A percentile compares a stretch with the other conserved stretches of the same genome.
Evolutionary conservation across 2,329 filamentous ascomycete genomes (phyloP).

Genomic region (Microsporum ferrugineum): DNA sequence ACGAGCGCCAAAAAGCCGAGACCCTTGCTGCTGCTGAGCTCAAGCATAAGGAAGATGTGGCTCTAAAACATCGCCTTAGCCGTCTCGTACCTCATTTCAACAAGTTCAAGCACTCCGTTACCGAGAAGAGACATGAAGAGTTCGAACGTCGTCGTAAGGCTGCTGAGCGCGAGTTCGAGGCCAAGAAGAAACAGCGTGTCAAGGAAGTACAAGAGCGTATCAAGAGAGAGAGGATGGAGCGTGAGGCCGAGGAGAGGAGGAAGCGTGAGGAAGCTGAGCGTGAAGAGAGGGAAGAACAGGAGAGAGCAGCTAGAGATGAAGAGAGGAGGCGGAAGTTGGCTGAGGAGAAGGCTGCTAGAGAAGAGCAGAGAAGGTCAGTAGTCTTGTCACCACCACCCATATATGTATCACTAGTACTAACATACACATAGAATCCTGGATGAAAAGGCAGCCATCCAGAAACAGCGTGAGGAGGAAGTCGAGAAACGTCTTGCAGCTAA

Average conservation of each 20-base stretch:
- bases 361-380: slow-evolving; percentile 48
- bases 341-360: slow-evolving; percentile 55
- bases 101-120: slow-evolving; percentile 67
- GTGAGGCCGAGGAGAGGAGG: slow-evolving; percentile 69
- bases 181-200: slow-evolving; percentile 75
- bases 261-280: slow-evolving; percentile 79
- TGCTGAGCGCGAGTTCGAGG: slow-evolving; percentile 85
- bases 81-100: slow-evolving; percentile 79
- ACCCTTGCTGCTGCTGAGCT: slow-evolving; percentile 67
- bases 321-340: slow-evolving; percentile 62
- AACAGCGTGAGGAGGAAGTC: slow-evolving; percentile 77
- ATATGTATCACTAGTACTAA: slow-evolving; percentile 24
- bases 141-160: slow-evolving; percentile 89
- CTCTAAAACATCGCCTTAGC: slow-evolving; percentile 83
- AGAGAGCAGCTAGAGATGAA: slow-evolving; percentile 67
- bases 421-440: slow-evolving; percentile 46
- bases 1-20: slow-evolving; percentile 66
- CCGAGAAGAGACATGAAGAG: slow-evolving; percentile 80
- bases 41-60: slow-evolving; percentile 86
- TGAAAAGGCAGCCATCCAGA: slow-evolving; percentile 54
- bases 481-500: slow-evolving; percentile 57
- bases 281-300: slow-evolving; percentile 68
- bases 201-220: slow-evolving; percentile 79
- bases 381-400: background rate
- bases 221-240: slow-evolving; percentile 70